phyloP scores from a whole-genome alignment of 768 basidiomycete species.

The Calocybe indica region DNA sequence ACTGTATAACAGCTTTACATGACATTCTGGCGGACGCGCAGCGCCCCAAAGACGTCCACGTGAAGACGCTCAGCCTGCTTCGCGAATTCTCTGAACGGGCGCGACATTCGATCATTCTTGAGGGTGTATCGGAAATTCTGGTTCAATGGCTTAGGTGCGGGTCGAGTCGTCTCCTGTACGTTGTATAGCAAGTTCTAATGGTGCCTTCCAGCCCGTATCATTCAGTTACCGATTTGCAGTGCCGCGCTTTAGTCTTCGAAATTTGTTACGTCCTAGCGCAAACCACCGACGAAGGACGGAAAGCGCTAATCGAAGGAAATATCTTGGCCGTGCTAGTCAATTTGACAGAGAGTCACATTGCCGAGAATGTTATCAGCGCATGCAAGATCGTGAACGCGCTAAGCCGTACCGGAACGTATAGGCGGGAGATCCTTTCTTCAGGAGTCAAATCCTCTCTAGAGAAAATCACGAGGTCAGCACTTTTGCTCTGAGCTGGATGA shows the following conservation, averaged over 20 bases:
- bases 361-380: constrained; percentile 9
- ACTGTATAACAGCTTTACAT: constrained; percentile 10
- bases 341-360: constrained; percentile 3
- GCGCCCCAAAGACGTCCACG: constrained; percentile 8
- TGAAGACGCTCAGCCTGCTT: constrained; percentile 6
- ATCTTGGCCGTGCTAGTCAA: constrained; percentile 8
- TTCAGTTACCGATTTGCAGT: constrained; percentile 6
- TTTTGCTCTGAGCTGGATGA: background rate
- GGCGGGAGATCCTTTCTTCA: constrained; percentile 5
- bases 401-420: constrained; percentile 10
- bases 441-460: constrained; percentile 8
- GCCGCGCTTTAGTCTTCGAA: constrained; percentile 6
- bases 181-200: background rate
- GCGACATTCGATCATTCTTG: constrained; percentile 8
- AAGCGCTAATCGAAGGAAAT: constrained; percentile 10
- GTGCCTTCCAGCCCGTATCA: constrained; percentile 8
- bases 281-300: constrained; percentile 12
- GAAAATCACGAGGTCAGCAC: constrained; percentile 9
- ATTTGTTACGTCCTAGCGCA: constrained; percentile 11
- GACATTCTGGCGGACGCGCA: constrained; percentile 11
- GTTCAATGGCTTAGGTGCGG: constrained; percentile 11
- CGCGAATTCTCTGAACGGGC: constrained; percentile 5
- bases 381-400: constrained; percentile 10
- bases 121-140: constrained; percentile 9
- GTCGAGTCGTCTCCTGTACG: background rate